phyloP scores from a whole-genome alignment of 2,329 filamentous ascomycete genomes.

The Trichophyton equinum region DNA sequence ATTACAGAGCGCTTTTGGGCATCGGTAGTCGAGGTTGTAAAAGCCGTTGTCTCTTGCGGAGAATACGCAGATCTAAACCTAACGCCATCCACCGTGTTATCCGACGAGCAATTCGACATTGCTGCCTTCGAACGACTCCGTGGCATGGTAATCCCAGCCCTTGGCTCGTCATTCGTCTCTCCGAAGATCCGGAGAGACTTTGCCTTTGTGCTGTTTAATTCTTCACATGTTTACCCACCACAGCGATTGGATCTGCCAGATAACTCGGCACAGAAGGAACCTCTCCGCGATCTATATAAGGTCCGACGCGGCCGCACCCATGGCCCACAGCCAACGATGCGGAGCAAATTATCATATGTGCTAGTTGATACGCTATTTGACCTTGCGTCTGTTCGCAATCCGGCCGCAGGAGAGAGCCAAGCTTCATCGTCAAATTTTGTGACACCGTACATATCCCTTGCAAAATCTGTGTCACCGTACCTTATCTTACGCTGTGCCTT shows the following conservation, averaged over 20 bases:
- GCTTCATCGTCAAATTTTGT: conserved; percentile 16
- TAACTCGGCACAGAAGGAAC: conserved; percentile 33
- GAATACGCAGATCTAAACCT: conserved; percentile 37
- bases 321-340: conserved; percentile 50
- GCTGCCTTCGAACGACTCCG: conserved; percentile 55
- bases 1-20: conserved; percentile 55
- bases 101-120: conserved; percentile 75
- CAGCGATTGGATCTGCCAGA: conserved; percentile 42
- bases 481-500: conserved; percentile 71
- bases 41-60: conserved; percentile 57
- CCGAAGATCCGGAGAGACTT: conserved; percentile 58
- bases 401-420: conserved; percentile 28
- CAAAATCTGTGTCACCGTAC: conserved; percentile 64
- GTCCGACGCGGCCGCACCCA: conserved; percentile 60
- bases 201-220: conserved; percentile 63
- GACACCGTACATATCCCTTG: conserved; percentile 46
- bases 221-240: conserved; percentile 65
- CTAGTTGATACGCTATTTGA: conserved; percentile 69
- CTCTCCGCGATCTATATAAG: conserved; percentile 51
- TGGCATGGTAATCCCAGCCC: conserved; percentile 55
- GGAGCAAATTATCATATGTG: conserved; percentile 63
- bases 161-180: conserved; percentile 54
- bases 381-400: conserved; percentile 42
- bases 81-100: conserved; percentile 37
- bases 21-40: conserved; percentile 50